Conservation (phyloP, 2,329 filamentous ascomycete species). For the Sarocladium kiliense region DNA sequence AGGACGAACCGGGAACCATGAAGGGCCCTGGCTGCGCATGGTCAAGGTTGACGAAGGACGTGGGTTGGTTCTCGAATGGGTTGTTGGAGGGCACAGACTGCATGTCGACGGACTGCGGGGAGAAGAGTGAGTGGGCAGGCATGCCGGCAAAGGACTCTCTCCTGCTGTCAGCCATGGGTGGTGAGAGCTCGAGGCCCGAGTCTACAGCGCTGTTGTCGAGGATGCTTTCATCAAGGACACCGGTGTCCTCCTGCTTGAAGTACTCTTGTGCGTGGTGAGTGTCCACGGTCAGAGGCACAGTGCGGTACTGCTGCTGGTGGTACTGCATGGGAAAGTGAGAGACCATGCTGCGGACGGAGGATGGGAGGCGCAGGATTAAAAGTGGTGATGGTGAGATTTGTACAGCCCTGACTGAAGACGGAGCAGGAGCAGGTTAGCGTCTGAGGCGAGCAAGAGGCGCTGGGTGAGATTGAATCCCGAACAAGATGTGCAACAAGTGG, state of each 20-base stretch:
- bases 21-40: conserved; percentile 40
- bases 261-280: conserved; percentile 48
- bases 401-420: conserved; percentile 3
- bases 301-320: conserved; percentile 40
- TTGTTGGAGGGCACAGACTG: conserved; percentile 59
- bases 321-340: conserved; percentile 11
- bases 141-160: conserved; percentile 56
- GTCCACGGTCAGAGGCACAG: conserved; percentile 47
- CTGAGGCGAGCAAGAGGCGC: neutral
- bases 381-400: conserved; percentile 32
- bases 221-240: conserved; percentile 56
- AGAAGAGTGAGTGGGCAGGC: conserved; percentile 46
- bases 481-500: neutral
- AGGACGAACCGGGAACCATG: conserved; percentile 19
- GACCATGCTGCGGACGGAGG: conserved; percentile 9
- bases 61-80: conserved; percentile 49
- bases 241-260: conserved; percentile 57
- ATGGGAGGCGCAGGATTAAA: conserved; percentile 1
- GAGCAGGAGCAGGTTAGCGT: neutral
- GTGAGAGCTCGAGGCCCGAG: conserved; percentile 59
- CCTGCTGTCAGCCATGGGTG: conserved; percentile 56
- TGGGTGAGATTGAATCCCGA: neutral
- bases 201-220: conserved; percentile 55
- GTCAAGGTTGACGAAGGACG: conserved; percentile 63
- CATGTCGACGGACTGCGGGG: conserved; percentile 62